Base-by-base conservation (phyloP, 495 filamentous ascomycete species). In the Penicillium verhagenii region DNA sequence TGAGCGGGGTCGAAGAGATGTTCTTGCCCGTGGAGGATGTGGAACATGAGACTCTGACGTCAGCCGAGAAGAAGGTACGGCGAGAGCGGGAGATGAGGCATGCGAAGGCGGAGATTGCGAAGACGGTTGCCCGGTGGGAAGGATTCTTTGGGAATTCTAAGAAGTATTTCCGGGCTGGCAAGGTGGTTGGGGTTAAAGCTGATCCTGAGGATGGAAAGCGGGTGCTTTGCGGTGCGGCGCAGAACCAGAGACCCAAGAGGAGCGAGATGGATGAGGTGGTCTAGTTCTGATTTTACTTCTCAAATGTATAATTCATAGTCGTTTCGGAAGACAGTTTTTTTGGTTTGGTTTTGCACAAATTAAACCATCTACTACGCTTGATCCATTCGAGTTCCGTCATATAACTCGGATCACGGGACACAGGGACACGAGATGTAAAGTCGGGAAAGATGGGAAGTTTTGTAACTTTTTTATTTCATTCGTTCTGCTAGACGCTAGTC, bases 1-100 rank as follows among this genome's bases (percentile, higher is more conserved):
- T 97, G 71, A 76, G 84, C 19, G 95, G 95, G 1, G 88, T 90
- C 1, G 94, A 97, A 75, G 82, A 87, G 55, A 94, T 93, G 86
- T 97, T 83, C 69, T 75, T 97, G 16, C 90, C 92, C 0, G 62
- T 88, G 3, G 88, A 91, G 56, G 83, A 89, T 58, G 79, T 80
- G 18, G 74, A 82, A 39, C 71, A 69, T 25, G 71, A 59, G 26
- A 74, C 79, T 64, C 28, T 63, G 58, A 71, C 74, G 60, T 78
- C 75, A 23, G 78, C 61, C 4, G 79, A 89, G 74, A 73, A 79
- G 60, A 79, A 77, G 61, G 75, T 72, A 24, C 67, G 84, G 10
- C 82, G 79, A 54, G 77, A 77, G 58, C 61, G 78, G 69, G 82
- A 83, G 63, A n/a, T 74, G 29, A 62, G 77, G 52, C 37, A 61